Percentiles rank a stretch among this genome's conserved stretches.
Conservation (phyloP, 2,329 filamentous ascomycete species). For the Trichoderma arundinaceum region DNA sequence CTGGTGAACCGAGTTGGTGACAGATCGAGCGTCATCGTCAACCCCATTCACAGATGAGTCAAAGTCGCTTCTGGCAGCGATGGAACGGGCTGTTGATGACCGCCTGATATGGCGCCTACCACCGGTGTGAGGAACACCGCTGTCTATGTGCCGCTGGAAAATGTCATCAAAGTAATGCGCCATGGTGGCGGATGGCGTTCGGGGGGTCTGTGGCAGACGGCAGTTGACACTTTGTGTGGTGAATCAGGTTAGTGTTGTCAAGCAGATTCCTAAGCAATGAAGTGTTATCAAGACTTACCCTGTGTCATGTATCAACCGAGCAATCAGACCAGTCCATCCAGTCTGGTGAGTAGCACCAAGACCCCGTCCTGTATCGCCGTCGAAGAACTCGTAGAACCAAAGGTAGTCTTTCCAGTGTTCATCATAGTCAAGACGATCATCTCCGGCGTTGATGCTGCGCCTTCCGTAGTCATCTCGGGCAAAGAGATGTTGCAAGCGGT, state of each 20-base stretch:
- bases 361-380: constrained; percentile 87
- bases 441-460: constrained; percentile 85
- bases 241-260: constrained; percentile 42
- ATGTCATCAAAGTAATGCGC: constrained; percentile 96
- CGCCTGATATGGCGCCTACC: constrained; percentile 67
- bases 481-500: constrained; percentile 91
- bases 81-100: constrained; percentile 81
- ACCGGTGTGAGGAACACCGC: constrained; percentile 46
- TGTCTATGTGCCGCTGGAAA: constrained; percentile 57
- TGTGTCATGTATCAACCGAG: constrained; percentile 96
- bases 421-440: constrained; percentile 87
- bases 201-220: constrained; percentile 89
- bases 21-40: constrained; percentile 47
- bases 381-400: constrained; percentile 98
- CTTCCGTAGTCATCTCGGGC: constrained; percentile 82
- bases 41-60: constrained; percentile 56
- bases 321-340: constrained; percentile 94
- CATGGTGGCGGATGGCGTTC: constrained; percentile 81
- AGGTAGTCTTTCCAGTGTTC: constrained; percentile 83
- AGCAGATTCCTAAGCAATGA: neutral
- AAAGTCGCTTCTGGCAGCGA: constrained; percentile 84
- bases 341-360: constrained; percentile 93
- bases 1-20: constrained; percentile 42
- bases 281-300: constrained; percentile 65
- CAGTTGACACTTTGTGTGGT: constrained; percentile 72